Base-by-base conservation (phyloP, 1,139 yeast species). In the Torulaspora globosa region DNA sequence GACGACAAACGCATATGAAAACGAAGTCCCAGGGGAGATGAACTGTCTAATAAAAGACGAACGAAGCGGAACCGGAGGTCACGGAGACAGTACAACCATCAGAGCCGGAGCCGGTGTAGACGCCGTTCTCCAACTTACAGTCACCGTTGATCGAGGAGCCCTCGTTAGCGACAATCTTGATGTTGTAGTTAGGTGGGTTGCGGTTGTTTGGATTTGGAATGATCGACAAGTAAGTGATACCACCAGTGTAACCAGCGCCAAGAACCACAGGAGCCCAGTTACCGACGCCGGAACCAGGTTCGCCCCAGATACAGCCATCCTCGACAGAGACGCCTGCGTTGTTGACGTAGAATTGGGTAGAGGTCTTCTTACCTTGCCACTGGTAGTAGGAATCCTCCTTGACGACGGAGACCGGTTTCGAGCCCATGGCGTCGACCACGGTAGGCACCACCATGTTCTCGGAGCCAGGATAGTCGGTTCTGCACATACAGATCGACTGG, bases 391-490 rank as follows among this genome's bases (percentile, higher is more conserved):
- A 64, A 62, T 71, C 80, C 67, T 82, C 80, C 68, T 89, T 78
- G 55, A 89, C 96, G 55, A 84, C 94, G 44, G 96, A 75, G 59
- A 87, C 74, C 43, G 85, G 83, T 60, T 76, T 71, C 34, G 76
- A 58, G 35, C 73, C 65, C 59, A 96, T 96, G 52, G 84, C 87
- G 34, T 68, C 68, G 46, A 90, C 85, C 49, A 80, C 71, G 52
- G 97, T 90, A 66, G 97, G 97, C 53, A 90, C 77, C 60, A 82
- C 90, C 97, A 92, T 92, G 78, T 88, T 89, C 76, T 92, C 98
- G 54, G 96, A 84, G 74, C 97, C 97, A 62, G 97, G 98, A 79
- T 92, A 92, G 70, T 92, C 97, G 52, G 98, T 92, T 75, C 96
- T 84, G 77, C 98, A 90, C 62, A 90, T 74, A 49, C 97, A 87